These are phyloP conservation scores for Talinum fruticosum DNA, from an alignment of 148 eudicot genomes.

Conservation along the genomic window DNA sequence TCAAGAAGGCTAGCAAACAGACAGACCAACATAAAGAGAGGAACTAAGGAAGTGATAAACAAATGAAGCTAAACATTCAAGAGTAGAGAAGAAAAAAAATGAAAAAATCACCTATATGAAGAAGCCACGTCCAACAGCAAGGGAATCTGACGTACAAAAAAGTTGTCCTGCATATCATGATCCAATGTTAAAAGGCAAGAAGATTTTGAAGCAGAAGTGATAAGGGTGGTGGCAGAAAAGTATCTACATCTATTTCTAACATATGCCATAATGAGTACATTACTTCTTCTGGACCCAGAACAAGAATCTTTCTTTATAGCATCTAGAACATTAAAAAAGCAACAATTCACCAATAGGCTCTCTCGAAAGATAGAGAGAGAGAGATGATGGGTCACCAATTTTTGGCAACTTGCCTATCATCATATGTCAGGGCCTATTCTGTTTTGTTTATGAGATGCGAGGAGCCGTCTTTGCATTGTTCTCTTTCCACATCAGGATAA, in stretches of 20 bases:
- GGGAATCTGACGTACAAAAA: conserved; percentile 23
- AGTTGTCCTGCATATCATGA: conserved; percentile 22
- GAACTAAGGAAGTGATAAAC: neutral
- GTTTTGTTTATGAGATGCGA: conserved; percentile 22
- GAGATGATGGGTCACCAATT: conserved; percentile 17
- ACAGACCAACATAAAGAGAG: neutral
- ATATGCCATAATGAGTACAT: conserved; percentile 20
- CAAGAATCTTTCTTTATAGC: conserved; percentile 26
- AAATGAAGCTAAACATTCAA: conserved; percentile 4
- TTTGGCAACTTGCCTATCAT: conserved; percentile 26
- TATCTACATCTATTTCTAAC: conserved; percentile 2
- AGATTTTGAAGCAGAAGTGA: conserved; percentile 28
- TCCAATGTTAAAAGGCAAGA: conserved; percentile 22
- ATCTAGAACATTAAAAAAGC: conserved; percentile 23
- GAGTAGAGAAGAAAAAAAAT: neutral
- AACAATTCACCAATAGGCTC: conserved; percentile 22
- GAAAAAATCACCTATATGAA: conserved; percentile 1
- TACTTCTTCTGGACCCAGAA: conserved; percentile 17
- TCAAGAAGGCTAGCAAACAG: neutral
- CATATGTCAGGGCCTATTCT: conserved; percentile 17
- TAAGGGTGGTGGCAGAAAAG: conserved; percentile 26
- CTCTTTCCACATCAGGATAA: conserved; percentile 20
- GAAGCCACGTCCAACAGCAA: conserved; percentile 19
- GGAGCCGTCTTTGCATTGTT: conserved; percentile 27
- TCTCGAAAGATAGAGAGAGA: conserved; percentile 19